phyloP scores from a whole-genome alignment of 768 basidiomycete genomes.

The Collybiopsis luxurians region DNA sequence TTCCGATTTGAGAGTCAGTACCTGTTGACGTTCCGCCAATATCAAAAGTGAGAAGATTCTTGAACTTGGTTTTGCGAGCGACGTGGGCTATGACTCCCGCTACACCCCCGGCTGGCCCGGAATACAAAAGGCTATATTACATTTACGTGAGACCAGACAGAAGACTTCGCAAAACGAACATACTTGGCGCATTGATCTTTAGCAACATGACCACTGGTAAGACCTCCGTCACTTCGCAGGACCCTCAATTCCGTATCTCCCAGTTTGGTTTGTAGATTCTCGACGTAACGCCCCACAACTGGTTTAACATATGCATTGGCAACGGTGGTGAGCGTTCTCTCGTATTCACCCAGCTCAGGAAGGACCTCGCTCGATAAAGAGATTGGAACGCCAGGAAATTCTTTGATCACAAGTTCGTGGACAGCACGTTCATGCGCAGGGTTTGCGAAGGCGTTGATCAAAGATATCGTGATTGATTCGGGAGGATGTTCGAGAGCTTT shows the following conservation, averaged over 20 bases:
- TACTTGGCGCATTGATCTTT: constrained; percentile 24
- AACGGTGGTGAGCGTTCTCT: constrained; percentile 25
- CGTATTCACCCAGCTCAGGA: constrained; percentile 26
- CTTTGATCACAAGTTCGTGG: constrained; percentile 15
- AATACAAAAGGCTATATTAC: neutral
- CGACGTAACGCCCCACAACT: constrained; percentile 21
- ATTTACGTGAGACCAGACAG: neutral
- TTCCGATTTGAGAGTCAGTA: neutral
- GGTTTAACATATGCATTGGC: constrained; percentile 27
- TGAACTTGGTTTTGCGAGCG: constrained; percentile 14
- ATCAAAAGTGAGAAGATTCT: constrained; percentile 26
- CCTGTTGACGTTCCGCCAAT: constrained; percentile 15
- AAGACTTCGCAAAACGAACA: constrained; percentile 16
- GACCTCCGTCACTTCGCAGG: constrained; percentile 24
- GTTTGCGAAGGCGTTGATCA: constrained; percentile 26
- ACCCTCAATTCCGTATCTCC: constrained; percentile 20
- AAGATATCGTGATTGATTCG: constrained; percentile 24
- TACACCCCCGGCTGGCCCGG: constrained; percentile 27
- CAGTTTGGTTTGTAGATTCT: constrained; percentile 19
- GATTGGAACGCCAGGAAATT: constrained; percentile 23
- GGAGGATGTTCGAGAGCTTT: constrained; percentile 14
- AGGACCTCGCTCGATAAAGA: constrained; percentile 22
- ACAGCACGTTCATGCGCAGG: constrained; percentile 19
- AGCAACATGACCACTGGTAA: constrained; percentile 20
- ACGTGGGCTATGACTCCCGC: constrained; percentile 22